A percentile compares a stretch with the other conserved stretches of the same genome.
phyloP scores from a whole-genome alignment of 73 alveolate species.

The Paramecium caudatum region DNA sequence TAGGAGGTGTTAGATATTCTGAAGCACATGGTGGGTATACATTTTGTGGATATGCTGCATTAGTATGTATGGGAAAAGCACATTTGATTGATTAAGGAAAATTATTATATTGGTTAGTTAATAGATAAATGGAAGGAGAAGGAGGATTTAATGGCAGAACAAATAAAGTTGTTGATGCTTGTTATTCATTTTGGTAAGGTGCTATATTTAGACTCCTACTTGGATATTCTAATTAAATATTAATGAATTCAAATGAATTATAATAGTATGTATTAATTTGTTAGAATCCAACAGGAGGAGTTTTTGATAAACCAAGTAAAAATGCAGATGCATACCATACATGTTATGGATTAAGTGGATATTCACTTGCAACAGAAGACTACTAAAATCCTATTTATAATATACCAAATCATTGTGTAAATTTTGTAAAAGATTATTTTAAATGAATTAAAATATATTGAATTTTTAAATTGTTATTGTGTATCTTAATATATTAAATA shows the following conservation, averaged over 20 bases:
- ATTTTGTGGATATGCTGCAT: slow-evolving; percentile 97
- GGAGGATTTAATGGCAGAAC: slow-evolving; percentile 99
- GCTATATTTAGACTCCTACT: slow-evolving; percentile 84
- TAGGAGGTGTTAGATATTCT: slow-evolving; percentile 94
- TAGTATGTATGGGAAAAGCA: slow-evolving; percentile 85
- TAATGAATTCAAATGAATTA: slow-evolving; percentile 75
- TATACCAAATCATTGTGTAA: slow-evolving; percentile 14
- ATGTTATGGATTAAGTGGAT: slow-evolving; percentile 92
- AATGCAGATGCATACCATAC: slow-evolving; percentile 96
- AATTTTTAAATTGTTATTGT: too few species aligned
- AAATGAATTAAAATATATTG: too few species aligned
- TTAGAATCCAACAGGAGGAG: slow-evolving; percentile 88
- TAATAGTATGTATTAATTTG: slow-evolving; percentile 92
- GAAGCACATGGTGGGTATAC: slow-evolving; percentile 99
- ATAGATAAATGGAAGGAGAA: slow-evolving; percentile 91
- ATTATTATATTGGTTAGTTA: slow-evolving; percentile 87
- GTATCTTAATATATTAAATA: too few species aligned
- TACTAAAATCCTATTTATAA: slow-evolving; percentile 75
- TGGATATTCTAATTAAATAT: slow-evolving; percentile 71
- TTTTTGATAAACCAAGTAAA: slow-evolving; percentile 96
- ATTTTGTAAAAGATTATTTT: neutral
- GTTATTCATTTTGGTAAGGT: slow-evolving; percentile 98
- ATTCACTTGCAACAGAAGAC: slow-evolving; percentile 71
- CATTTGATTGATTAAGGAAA: slow-evolving; percentile 87
- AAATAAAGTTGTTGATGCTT: slow-evolving; percentile 97